Base-by-base conservation (phyloP, 2,329 filamentous ascomycete species). In the Trichophaea hybrida region DNA sequence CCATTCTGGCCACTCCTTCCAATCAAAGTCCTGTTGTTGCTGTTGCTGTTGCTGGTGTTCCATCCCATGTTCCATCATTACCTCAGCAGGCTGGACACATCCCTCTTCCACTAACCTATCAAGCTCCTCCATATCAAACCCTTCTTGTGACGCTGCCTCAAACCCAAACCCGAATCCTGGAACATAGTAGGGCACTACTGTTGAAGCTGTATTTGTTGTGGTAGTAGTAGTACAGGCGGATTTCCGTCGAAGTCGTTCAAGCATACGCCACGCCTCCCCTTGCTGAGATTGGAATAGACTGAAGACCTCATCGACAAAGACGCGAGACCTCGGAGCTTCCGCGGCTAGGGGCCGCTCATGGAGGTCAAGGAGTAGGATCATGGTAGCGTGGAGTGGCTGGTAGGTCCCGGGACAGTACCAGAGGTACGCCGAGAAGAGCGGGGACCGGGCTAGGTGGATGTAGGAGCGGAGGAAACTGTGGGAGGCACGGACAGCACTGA, bases 351-450 rank as follows among this genome's bases (percentile, higher is more conserved):
- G 67, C 5, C 58, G 61, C 37, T 68, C 63, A 58, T 65, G 60
- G 6, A 68, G 60, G 54, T 68, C 67, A 15, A 68, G 59, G 6
- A 68, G 61, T 5, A 68, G 59, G 52, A 68, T 66, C 66, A 68
- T 68, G 31, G 64, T 65, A 17, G 66, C 65, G 57, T 68, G 67
- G 1, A 68, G 63, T 24, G 67, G 67, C 53, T 68, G 67, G 58
- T 65, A 67, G 6, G 67, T 68, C 32, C 66, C 67, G 1, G 67
- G 67, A 44, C 65, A 65, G 52, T 67, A 68, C 67, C 66, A 68
- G 43, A 66, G 65, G 51, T 66, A 68, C 48, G 67, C 65, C 40
- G 65, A 62, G 54, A 68, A 68, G 38, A 63, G 57, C 10, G 65
- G 64, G 12, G 65, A 64, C 10, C 56, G 63, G 5, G 66, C 65